Conservation (phyloP, 805 yeast genomes). For the Pichia rugopelliculosa region DNA sequence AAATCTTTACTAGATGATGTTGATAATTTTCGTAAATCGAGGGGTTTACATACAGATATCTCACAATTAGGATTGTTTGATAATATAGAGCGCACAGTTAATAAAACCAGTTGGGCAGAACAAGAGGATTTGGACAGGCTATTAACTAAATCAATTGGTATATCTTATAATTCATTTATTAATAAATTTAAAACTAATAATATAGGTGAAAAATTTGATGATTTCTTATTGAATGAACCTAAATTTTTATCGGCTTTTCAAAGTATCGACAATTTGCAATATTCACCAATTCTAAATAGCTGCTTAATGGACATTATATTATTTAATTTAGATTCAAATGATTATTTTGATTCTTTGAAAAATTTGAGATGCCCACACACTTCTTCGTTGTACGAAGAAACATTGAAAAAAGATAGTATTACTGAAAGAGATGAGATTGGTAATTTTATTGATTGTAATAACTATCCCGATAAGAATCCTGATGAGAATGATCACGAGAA, state of each 20-base stretch:
- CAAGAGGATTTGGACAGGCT: conserved; percentile 30
- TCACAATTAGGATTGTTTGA: conserved; percentile 23
- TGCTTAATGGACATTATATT: background rate
- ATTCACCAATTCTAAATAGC: conserved; percentile 6
- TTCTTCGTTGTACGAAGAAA: background rate
- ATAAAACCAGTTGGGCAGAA: conserved; percentile 34
- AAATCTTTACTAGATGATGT: conserved; percentile 55
- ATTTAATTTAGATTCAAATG: background rate
- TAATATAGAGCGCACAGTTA: conserved; percentile 19
- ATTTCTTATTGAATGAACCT: background rate
- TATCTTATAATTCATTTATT: conserved; percentile 20
- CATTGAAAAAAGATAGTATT: background rate
- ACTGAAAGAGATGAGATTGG: background rate
- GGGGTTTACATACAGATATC: conserved; percentile 29
- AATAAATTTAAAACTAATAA: conserved; percentile 4
- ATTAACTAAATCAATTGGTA: conserved; percentile 24
- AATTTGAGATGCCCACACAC: background rate
- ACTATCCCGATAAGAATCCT: background rate
- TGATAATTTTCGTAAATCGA: conserved; percentile 37
- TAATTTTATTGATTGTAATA: background rate
- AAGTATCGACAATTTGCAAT: conserved; percentile 14
- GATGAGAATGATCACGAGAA: conserved; percentile 4
- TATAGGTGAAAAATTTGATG: background rate
- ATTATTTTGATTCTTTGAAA: background rate
- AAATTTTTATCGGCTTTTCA: conserved; percentile 19